Conservation (phyloP, 2,329 filamentous ascomycete genomes). For the Fusarium setosum region DNA sequence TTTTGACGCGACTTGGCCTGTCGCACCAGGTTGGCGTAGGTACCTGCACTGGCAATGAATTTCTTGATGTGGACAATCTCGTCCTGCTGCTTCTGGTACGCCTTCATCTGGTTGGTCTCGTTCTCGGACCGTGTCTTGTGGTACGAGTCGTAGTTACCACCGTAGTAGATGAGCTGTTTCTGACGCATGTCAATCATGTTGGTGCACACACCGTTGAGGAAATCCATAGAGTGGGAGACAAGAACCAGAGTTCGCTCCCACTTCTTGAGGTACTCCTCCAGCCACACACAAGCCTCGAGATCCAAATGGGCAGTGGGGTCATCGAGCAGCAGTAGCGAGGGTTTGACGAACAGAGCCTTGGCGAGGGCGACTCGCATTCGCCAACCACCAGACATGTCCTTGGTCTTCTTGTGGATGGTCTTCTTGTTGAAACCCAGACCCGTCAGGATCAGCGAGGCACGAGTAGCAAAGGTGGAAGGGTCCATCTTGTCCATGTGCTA, state of each 20-base stretch:
- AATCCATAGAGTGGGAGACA: conserved; percentile 98
- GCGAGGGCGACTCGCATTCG: conserved; percentile 98
- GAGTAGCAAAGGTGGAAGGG: conserved; percentile 94
- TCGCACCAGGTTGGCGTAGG: conserved; percentile 98
- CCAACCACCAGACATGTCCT: conserved; percentile 99
- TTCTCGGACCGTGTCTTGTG: conserved; percentile 93
- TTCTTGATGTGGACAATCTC: conserved; percentile 99
- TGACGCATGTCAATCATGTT: conserved; percentile 99
- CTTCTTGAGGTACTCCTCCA: conserved; percentile 99
- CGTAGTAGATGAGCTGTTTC: conserved; percentile 93
- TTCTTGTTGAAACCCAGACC: conserved; percentile 99
- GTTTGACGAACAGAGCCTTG: conserved; percentile 99
- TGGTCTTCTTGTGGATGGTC: conserved; percentile 99
- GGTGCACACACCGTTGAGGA: conserved; percentile 97
- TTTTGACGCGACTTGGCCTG: conserved; percentile 99
- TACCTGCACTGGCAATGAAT: conserved; percentile 99
- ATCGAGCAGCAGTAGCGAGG: conserved; percentile 93
- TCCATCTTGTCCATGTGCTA: conserved; percentile 99
- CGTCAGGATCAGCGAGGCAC: conserved; percentile 95
- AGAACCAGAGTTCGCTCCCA: conserved; percentile 98
- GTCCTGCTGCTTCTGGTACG: conserved; percentile 98
- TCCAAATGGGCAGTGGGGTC: conserved; percentile 99
- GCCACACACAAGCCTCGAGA: conserved; percentile 98
- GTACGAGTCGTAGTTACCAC: conserved; percentile 99
- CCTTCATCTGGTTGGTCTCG: conserved; percentile 98